Evolutionary conservation across 495 filamentous ascomycete genomes (phyloP).

Genomic region (Tuber umbilicatum): DNA sequence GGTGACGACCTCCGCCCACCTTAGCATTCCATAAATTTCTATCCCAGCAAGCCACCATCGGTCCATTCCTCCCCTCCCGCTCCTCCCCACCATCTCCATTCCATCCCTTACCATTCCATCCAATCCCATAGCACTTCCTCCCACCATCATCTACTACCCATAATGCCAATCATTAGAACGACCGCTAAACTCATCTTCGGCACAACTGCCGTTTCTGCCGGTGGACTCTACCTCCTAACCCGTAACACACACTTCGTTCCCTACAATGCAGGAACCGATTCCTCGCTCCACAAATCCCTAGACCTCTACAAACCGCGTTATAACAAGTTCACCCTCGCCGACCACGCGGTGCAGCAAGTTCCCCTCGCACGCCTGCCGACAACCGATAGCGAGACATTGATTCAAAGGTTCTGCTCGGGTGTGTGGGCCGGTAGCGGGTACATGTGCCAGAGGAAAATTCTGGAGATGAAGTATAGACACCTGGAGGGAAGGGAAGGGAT

Average conservation of each 20-base stretch:
- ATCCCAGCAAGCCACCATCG: background rate
- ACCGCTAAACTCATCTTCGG: background rate
- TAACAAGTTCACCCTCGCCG: background rate
- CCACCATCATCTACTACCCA: background rate
- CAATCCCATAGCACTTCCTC: constrained; percentile 5
- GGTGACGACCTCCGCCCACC: too few species aligned
- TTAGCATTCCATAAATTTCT: background rate
- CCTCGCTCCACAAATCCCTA: background rate
- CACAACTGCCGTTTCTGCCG: background rate
- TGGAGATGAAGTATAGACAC: background rate
- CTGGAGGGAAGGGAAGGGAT: background rate
- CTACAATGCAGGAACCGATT: background rate
- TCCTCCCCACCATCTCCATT: constrained; percentile 12
- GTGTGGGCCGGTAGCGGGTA: background rate
- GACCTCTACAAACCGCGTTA: background rate
- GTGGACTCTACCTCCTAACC: background rate
- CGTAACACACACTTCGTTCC: background rate
- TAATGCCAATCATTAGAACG: background rate
- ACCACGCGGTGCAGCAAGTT: background rate
- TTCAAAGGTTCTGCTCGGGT: background rate
- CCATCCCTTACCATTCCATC: background rate
- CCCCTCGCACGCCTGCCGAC: background rate
- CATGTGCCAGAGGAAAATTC: background rate
- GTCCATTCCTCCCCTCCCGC: background rate
- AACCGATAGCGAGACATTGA: background rate